These are phyloP conservation scores for Mortierella sp. DNA, from an alignment of 371 early-diverging fungal species.

Conservation along the genomic window DNA sequence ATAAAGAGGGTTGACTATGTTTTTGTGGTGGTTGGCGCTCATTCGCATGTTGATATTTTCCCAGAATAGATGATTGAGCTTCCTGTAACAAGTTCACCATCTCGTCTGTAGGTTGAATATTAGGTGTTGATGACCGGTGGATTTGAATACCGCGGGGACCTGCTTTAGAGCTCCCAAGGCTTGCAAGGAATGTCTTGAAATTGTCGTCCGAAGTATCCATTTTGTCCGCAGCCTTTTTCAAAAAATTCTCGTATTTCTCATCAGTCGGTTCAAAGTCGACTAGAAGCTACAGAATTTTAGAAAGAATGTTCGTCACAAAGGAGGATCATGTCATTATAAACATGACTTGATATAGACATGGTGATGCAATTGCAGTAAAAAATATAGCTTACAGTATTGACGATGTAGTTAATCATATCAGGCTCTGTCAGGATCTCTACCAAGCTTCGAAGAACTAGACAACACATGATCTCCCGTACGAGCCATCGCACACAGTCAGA, in stretches of 20 bases:
- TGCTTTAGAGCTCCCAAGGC: slow-evolving; percentile 19
- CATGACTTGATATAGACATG: background rate
- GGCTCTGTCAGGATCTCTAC: slow-evolving; percentile 68
- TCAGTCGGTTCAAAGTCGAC: slow-evolving; percentile 47
- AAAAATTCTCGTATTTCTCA: slow-evolving; percentile 42
- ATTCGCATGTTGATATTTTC: background rate
- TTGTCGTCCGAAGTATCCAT: slow-evolving; percentile 30
- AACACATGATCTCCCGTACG: slow-evolving; percentile 67
- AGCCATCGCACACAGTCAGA: slow-evolving; percentile 68
- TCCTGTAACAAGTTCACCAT: slow-evolving; percentile 53
- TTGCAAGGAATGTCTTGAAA: slow-evolving; percentile 34
- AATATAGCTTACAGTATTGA: slow-evolving; percentile 63
- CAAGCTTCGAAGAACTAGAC: slow-evolving; percentile 62
- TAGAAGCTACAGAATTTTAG: slow-evolving; percentile 20
- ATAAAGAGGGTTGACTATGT: slow-evolving; percentile 3
- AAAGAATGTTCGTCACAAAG: background rate
- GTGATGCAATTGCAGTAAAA: background rate
- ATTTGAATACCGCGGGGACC: slow-evolving; percentile 8
- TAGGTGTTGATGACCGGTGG: slow-evolving; percentile 54
- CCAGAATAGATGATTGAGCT: slow-evolving; percentile 37
- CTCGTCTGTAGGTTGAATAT: slow-evolving; percentile 51
- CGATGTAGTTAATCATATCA: slow-evolving; percentile 68
- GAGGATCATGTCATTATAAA: background rate
- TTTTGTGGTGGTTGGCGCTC: slow-evolving; percentile 3
- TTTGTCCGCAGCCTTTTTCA: slow-evolving; percentile 47